Evolutionary conservation across 345 rosid species (phyloP).

Genomic region (Citrus unshiu): DNA sequence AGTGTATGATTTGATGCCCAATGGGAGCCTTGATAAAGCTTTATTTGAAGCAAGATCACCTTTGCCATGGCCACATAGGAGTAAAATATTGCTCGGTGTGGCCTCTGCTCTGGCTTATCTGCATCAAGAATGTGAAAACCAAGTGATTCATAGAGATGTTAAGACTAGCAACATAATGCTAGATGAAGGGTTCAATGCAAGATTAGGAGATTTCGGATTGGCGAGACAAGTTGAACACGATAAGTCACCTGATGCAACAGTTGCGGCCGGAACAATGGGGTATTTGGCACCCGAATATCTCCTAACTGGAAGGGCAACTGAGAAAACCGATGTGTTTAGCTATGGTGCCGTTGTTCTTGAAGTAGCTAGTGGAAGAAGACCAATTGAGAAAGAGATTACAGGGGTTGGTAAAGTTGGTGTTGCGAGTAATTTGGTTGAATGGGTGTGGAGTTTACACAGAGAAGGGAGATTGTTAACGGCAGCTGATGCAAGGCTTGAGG

Average conservation of each 20-base stretch:
- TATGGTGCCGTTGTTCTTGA: slow-evolving; percentile 92
- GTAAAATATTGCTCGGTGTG: slow-evolving; percentile 71
- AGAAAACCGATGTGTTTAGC: slow-evolving; percentile 89
- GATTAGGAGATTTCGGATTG: slow-evolving; percentile 88
- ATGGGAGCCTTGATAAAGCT: slow-evolving; percentile 93
- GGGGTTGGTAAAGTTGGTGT: slow-evolving; percentile 33
- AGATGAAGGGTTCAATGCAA: slow-evolving; percentile 82
- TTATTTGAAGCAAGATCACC: slow-evolving; percentile 69
- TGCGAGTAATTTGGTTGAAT: slow-evolving; percentile 77
- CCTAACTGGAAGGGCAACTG: slow-evolving; percentile 82
- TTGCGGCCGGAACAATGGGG: slow-evolving; percentile 99
- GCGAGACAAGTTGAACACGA: slow-evolving; percentile 88
- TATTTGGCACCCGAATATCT: slow-evolving; percentile 96
- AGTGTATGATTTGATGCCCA: slow-evolving; percentile 90
- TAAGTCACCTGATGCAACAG: slow-evolving; percentile 90
- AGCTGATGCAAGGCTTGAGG: slow-evolving; percentile 67
- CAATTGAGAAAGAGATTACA: slow-evolving; percentile 58
- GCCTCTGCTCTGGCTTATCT: slow-evolving; percentile 93
- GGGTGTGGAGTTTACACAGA: slow-evolving; percentile 93
- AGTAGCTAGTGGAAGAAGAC: slow-evolving; percentile 80
- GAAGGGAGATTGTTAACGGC: slow-evolving; percentile 68
- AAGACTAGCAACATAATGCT: slow-evolving; percentile 94
- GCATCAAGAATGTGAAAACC: slow-evolving; percentile 97
- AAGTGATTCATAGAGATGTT: slow-evolving; percentile 88
- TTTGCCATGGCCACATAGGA: slow-evolving; percentile 74